Evolutionary conservation across 768 basidiomycete genomes (phyloP), one percentile per base, ranked within the genome.

Genomic region (Cystofilobasidium macerans): DNA sequence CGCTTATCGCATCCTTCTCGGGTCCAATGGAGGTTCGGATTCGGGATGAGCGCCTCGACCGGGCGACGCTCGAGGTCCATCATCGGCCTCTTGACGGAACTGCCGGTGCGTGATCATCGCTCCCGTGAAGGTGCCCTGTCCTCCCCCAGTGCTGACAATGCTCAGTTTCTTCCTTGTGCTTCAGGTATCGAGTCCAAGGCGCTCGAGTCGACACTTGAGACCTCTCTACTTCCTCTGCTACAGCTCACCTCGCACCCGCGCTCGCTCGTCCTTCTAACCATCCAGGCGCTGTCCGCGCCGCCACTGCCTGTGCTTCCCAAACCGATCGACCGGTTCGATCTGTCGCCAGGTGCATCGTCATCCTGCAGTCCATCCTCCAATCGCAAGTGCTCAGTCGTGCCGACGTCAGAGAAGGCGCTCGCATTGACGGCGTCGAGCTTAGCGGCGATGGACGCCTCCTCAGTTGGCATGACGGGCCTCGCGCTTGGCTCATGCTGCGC

Each of bases 1-100:
- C 72, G n/a, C 73, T 84, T 3, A 74, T 89, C 24, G 83, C 85
- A 11, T 88, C 88, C 6, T 74, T 89, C 40, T 87, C 87, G 18
- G 89, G 89, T 0, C 89, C 89, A 24, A 85, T 89, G 53, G 84
- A 89, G 69, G 85, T 85, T 57, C 81, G 87, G 22, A 78, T 84
- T 11, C 81, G 83, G 3, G 75, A 81, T 11, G 89, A 91, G 76
- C 80, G 83, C 35, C 82, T 88, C 13, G 84, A 84, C 14, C 82
- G 83, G 63, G 84, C 87, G 0, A 84, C 86, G 0, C 81, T 91
- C 69, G 89, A 91, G 71, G 83, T 90, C 47, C 76, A 78, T 54
- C 79, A 88, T 12, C 81, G 88, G 2, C 88, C 89, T 0, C 77
- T 89, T 22, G 80, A 84, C 26, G 81, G 82, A 53, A 78, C 88